A percentile compares a stretch with the other conserved stretches of the same genome.
These are phyloP conservation scores for Triangularia verruculosa DNA, from an alignment of 2,329 filamentous ascomycete species.

Conservation along the genomic window DNA sequence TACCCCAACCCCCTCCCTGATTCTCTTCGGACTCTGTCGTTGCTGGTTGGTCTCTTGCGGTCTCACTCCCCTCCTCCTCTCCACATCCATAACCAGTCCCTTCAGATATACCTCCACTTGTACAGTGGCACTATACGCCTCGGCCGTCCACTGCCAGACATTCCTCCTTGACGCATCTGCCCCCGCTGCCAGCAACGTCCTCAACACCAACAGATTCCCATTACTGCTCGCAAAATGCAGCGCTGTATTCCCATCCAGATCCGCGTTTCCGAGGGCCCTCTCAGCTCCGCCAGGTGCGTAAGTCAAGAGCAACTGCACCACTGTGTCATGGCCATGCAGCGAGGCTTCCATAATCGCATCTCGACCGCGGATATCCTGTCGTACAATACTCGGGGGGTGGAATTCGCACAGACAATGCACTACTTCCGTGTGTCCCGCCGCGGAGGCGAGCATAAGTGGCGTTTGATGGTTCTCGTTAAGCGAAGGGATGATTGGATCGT, in stretches of 20 bases:
- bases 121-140: slow-evolving; percentile 78
- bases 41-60: slow-evolving; percentile 27
- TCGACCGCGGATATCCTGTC: slow-evolving; percentile 64
- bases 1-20: not conserved
- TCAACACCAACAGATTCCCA: slow-evolving; percentile 72
- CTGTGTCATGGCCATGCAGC: slow-evolving; percentile 59
- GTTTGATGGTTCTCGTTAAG: slow-evolving; percentile 79
- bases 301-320: slow-evolving; percentile 62
- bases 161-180: slow-evolving; percentile 72
- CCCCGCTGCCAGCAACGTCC: slow-evolving; percentile 74
- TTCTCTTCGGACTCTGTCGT: slow-evolving; percentile 33
- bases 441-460: slow-evolving; percentile 74
- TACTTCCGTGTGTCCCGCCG: slow-evolving; percentile 66
- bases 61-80: slow-evolving; percentile 48
- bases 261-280: slow-evolving; percentile 55
- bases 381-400: slow-evolving; percentile 57
- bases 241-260: slow-evolving; percentile 78
- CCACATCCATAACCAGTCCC: slow-evolving; percentile 68
- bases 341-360: slow-evolving; percentile 70
- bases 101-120: slow-evolving; percentile 84
- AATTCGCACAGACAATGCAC: slow-evolving; percentile 67
- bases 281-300: slow-evolving; percentile 54
- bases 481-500: slow-evolving; percentile 46
- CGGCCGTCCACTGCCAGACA: slow-evolving; percentile 74
- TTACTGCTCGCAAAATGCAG: slow-evolving; percentile 83